A percentile compares a stretch with the other conserved stretches of the same genome.
Evolutionary conservation across 2,329 filamentous ascomycete species (phyloP).

Genomic region (Dothistroma septosporum): DNA sequence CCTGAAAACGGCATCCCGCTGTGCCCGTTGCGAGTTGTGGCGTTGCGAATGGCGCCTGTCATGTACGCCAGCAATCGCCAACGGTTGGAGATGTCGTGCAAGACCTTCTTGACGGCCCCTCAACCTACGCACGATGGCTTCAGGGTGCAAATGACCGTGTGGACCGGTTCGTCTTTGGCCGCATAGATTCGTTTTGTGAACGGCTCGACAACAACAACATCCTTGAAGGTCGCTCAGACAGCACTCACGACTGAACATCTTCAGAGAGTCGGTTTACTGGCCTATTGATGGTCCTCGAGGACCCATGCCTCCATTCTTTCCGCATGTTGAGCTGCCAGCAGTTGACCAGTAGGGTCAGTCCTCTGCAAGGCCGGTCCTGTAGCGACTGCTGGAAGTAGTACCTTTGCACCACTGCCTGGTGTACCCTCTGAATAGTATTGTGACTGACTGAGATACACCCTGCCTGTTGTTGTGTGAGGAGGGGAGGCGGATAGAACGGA

Average conservation of each 20-base stretch:
- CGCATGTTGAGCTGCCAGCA: background rate
- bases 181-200: background rate
- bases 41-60: background rate
- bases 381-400: slow-evolving; percentile 1
- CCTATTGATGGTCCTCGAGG: background rate
- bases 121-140: background rate
- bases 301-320: background rate
- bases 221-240: background rate
- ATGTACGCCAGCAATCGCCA: background rate
- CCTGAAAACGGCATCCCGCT: background rate
- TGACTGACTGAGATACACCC: background rate
- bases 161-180: background rate
- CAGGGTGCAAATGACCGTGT: background rate
- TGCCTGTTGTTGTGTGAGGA: background rate
- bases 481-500: slow-evolving; percentile 12
- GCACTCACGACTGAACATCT: background rate
- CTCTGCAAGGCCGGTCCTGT: background rate
- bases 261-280: background rate
- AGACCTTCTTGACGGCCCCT: background rate
- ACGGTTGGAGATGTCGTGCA: background rate
- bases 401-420: background rate
- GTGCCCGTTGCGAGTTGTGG: background rate
- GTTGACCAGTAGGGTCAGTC: background rate
- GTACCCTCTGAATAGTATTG: background rate
- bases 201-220: background rate